phyloP scores from a whole-genome alignment of 805 yeast genomes.

The Candida coquimbonensis region DNA sequence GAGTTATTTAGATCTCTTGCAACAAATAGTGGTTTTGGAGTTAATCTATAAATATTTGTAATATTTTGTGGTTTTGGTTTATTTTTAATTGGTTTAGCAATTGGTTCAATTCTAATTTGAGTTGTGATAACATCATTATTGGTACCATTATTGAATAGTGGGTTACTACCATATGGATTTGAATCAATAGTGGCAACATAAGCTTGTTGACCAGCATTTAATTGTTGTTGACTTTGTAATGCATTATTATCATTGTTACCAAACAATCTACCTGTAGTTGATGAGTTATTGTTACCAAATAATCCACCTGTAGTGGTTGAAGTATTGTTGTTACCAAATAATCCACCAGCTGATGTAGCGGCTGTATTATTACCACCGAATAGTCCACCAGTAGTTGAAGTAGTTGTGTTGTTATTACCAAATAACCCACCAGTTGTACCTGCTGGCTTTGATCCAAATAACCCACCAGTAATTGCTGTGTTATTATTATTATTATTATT shows the following conservation, averaged over 20 bases:
- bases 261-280: constrained; percentile 30
- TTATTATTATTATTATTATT: neutral
- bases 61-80: constrained; percentile 56
- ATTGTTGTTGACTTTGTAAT: constrained; percentile 11
- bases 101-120: constrained; percentile 31
- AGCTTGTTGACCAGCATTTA: constrained; percentile 13
- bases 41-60: constrained; percentile 51
- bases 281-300: constrained; percentile 28
- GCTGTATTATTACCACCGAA: constrained; percentile 26
- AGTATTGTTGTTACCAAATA: constrained; percentile 37
- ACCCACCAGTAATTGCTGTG: constrained; percentile 19
- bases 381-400: constrained; percentile 17
- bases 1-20: constrained; percentile 7
- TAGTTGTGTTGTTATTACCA: constrained; percentile 27
- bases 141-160: constrained; percentile 45
- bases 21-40: constrained; percentile 55
- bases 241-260: constrained; percentile 23
- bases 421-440: constrained; percentile 32
- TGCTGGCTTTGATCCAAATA: constrained; percentile 28
- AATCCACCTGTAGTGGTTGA: constrained; percentile 27
- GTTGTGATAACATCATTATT: constrained; percentile 31
- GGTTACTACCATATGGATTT: constrained; percentile 77
- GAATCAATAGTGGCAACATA: constrained; percentile 29
- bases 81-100: constrained; percentile 40
- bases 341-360: constrained; percentile 26